These are phyloP conservation scores for Colletotrichum sp. DNA, from an alignment of 2,329 filamentous ascomycete species.

Conservation along the genomic window DNA sequence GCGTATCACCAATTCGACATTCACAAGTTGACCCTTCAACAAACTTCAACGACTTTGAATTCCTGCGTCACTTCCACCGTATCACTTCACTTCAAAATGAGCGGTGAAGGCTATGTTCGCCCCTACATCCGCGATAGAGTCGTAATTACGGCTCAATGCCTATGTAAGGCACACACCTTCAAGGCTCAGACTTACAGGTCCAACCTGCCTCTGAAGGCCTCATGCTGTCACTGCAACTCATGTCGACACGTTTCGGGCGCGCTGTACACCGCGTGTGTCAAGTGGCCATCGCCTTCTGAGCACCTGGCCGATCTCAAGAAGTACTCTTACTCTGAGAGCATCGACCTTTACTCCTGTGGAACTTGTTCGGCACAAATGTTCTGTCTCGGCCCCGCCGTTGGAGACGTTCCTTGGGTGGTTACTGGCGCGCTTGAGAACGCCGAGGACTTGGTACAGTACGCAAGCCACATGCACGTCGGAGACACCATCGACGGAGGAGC, in stretches of 20 bases:
- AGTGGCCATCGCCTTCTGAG: slow-evolving; percentile 38
- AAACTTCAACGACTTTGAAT: rapidly evolving
- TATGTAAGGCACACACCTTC: slow-evolving; percentile 50
- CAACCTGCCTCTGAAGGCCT: slow-evolving; percentile 44
- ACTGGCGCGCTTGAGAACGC: slow-evolving; percentile 43
- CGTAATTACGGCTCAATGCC: slow-evolving; percentile 36
- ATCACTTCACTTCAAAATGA: not conserved
- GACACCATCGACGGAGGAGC: slow-evolving; percentile 60
- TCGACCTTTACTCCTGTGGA: slow-evolving; percentile 45
- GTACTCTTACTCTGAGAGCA: slow-evolving; percentile 40
- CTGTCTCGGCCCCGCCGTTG: slow-evolving; percentile 28
- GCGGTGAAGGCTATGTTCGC: not conserved
- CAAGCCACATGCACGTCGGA: slow-evolving; percentile 47
- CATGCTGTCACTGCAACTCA: slow-evolving; percentile 54
- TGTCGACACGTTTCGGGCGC: slow-evolving; percentile 51
- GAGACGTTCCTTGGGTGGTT: slow-evolving; percentile 32
- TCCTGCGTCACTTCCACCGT: not conserved
- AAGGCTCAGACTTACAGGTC: slow-evolving; percentile 42
- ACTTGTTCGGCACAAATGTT: slow-evolving; percentile 51
- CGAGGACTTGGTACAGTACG: slow-evolving; percentile 34
- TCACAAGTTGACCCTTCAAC: not conserved
- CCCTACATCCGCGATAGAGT: not conserved
- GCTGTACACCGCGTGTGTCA: slow-evolving; percentile 39
- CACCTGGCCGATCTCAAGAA: slow-evolving; percentile 33
- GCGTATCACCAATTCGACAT: not conserved